phyloP scores from a whole-genome alignment of 2,329 filamentous ascomycete species.

The Sarocladium strictum region DNA sequence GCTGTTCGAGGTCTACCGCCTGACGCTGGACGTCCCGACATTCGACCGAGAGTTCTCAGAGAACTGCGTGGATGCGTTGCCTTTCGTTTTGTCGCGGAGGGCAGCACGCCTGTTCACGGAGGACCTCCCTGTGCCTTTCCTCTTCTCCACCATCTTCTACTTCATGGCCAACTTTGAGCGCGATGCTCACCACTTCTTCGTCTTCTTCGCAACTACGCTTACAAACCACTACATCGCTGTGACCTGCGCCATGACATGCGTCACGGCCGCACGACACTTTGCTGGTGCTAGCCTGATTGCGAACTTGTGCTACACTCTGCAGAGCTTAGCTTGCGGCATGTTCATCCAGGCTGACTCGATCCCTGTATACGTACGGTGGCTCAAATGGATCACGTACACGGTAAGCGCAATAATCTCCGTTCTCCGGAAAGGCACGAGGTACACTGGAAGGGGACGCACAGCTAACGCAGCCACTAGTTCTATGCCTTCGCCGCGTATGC shows the following conservation, averaged over 20 bases:
- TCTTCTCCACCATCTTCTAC: constrained; percentile 68
- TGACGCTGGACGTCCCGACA: constrained; percentile 67
- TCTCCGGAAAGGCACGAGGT: no score
- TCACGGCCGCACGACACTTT: constrained; percentile 61
- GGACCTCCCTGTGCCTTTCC: constrained; percentile 64
- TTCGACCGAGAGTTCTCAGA: constrained; percentile 74
- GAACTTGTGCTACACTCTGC: constrained; percentile 67
- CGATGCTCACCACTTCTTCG: constrained; percentile 60
- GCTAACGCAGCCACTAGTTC: no score
- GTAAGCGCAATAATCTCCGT: constrained; percentile 26
- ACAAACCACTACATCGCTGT: constrained; percentile 70
- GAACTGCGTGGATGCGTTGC: constrained; percentile 62
- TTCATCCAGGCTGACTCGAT: constrained; percentile 71
- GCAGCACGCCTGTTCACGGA: constrained; percentile 64
- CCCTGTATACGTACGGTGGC: constrained; percentile 71
- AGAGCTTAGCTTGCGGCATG: constrained; percentile 69
- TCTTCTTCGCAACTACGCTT: constrained; percentile 63
- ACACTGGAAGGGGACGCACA: no score
- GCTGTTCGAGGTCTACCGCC: constrained; percentile 68
- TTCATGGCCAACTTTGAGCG: constrained; percentile 72
- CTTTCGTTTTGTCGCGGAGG: constrained; percentile 65
- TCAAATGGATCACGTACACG: constrained; percentile 61
- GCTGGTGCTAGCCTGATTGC: constrained; percentile 65
- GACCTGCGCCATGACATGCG: constrained; percentile 62
- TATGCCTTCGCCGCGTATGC: constrained; percentile 67